Evolutionary conservation across 495 filamentous ascomycete species (phyloP), one percentile per base, ranked within the genome.

Genomic region (Cercophora newfieldiana): DNA sequence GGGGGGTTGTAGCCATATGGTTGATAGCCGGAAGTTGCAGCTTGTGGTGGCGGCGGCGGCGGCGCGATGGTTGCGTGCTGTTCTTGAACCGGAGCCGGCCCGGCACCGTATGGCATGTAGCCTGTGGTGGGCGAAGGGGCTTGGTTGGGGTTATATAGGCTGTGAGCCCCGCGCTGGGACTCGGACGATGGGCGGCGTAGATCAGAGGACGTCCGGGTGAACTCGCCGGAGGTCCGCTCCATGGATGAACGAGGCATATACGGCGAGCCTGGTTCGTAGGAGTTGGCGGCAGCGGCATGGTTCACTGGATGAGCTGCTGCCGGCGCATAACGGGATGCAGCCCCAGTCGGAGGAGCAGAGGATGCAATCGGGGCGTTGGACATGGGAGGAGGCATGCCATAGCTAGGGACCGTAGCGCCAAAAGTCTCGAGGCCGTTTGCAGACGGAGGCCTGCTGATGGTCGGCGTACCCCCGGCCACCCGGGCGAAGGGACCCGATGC

Each of bases 401-500:
- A 78, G n/a, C 60, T 70, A 19, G 76, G 75, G n/a, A 72, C 63
- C 1, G 69, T 60, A 22, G 68, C 69, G 10, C 78, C 82, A 26
- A 87, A 83, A 4, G 86, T 88, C 71, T 97, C 93, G 16, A 97
- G 75, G 65, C 97, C 93, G 14, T 86, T 85, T 33, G 85, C 82
- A 0, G 92, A 96, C 3, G 90, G 89, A 7, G 88, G 86, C 19
- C 93, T 89, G 71, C 94, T 97, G 59, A 97, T 86, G 2, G 86
- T 89, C 18, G 94, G 92, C 3, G 92, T 95, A 28, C 83, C 88
- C 44, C 90, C 88, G 19, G 90, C 82, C 50, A 97, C 83, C 56
- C 88, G 90, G 29, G 90, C 87, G 74, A 97, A 98, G 0, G 92
- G 94, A 0, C 94, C 92, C 22, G 82, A 72, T 31, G 91, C 91